These are phyloP conservation scores for Effrenium voratum DNA, from an alignment of 73 alveolate genomes.

Conservation along the genomic window DNA sequence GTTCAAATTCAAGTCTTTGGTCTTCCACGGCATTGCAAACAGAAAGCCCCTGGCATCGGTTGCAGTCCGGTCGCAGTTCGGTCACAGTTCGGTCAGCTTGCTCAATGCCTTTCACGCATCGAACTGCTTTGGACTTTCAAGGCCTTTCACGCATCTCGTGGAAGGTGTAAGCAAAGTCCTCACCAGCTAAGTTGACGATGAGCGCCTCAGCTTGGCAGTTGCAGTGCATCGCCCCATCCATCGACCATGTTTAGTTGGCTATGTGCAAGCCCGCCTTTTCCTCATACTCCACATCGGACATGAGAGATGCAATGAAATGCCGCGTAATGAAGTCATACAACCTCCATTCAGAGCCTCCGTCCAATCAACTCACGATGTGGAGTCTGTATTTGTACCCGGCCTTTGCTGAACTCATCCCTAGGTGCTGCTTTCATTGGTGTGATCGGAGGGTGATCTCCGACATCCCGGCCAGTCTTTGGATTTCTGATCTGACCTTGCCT, in stretches of 20 bases:
- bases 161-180: conserved; percentile 56
- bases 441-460: conserved; percentile 99
- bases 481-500: conserved; percentile 94
- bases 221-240: too few species aligned
- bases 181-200: conserved; percentile 61
- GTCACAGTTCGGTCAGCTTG: neutral
- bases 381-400: neutral
- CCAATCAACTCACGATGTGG: neutral
- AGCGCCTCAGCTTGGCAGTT: too few species aligned
- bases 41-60: conserved; percentile 72
- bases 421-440: conserved; percentile 98
- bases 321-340: conserved; percentile 96
- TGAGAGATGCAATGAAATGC: conserved; percentile 98
- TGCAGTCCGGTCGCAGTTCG: neutral
- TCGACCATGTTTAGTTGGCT: too few species aligned
- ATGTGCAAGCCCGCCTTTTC: too few species aligned
- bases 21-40: conserved; percentile 91
- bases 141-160: conserved; percentile 92
- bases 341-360: conserved; percentile 78
- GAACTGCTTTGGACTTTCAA: neutral
- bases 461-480: conserved; percentile 98
- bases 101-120: neutral
- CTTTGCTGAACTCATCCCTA: conserved; percentile 96
- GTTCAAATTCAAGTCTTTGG: conserved; percentile 43
- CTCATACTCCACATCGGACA: conserved; percentile 97